Evolutionary conservation across 208 protist species (phyloP).

Genomic region (Angomonas deanei): DNA sequence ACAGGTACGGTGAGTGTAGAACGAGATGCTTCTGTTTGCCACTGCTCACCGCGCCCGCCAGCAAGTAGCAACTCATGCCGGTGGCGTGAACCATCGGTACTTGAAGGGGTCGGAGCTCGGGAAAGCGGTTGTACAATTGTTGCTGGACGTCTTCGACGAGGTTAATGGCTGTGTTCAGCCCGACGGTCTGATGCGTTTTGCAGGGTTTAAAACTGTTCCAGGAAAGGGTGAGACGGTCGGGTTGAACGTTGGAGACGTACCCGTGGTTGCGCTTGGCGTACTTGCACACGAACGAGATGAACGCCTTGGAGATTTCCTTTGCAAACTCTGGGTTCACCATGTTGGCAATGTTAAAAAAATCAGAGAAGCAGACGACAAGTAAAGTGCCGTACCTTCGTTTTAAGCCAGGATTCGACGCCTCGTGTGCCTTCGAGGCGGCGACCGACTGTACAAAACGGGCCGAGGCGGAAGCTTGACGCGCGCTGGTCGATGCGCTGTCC

Average conservation of each 20-base stretch:
- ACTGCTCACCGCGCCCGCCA: constrained; percentile 2
- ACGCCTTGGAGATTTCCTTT: constrained; percentile 12
- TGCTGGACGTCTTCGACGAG: constrained; percentile 4
- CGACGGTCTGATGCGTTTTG: constrained; percentile 5
- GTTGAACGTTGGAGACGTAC: constrained; percentile 19
- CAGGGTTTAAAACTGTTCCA: constrained; percentile 29
- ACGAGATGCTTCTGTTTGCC: not conserved
- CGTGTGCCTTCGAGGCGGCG: constrained; percentile 2
- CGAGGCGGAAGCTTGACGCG: not conserved
- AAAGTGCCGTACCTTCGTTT: not conserved
- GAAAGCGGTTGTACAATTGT: constrained; percentile 3
- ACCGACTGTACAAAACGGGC: not conserved
- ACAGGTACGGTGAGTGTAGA: constrained; percentile 2
- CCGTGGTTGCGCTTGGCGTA: constrained; percentile 20
- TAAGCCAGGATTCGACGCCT: not conserved
- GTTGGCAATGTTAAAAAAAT: not conserved
- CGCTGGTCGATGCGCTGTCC: not conserved
- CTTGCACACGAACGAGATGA: constrained; percentile 27
- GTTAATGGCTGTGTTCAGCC: not conserved
- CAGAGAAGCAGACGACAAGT: not conserved
- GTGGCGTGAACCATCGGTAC: not conserved
- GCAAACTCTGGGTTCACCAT: not conserved
- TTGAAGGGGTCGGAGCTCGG: not conserved
- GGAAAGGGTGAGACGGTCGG: constrained; percentile 30
- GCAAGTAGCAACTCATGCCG: constrained; percentile 1